phyloP scores from a whole-genome alignment of 495 filamentous ascomycete genomes.

The Parmelia sp. region DNA sequence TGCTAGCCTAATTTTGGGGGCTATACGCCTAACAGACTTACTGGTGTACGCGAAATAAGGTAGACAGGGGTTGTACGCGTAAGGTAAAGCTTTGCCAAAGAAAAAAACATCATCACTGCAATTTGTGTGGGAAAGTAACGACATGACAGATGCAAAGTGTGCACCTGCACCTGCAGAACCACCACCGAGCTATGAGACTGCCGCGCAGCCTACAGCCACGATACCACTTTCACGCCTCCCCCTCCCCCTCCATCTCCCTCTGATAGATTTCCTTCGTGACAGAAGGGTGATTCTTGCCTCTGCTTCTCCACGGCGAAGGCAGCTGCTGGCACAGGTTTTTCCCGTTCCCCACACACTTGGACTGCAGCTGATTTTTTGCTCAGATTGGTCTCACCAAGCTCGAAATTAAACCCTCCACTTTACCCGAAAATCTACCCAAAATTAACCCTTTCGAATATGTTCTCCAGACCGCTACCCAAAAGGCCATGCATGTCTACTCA shows the following conservation, averaged over 20 bases:
- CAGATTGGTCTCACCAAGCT: slow-evolving; percentile 67
- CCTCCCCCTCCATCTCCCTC: slow-evolving; percentile 63
- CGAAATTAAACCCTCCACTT: slow-evolving; percentile 75
- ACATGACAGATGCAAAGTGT: slow-evolving; percentile 24
- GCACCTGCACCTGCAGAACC: slow-evolving; percentile 24
- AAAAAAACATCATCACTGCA: no score
- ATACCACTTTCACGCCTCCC: slow-evolving; percentile 48
- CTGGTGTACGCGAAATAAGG: no score
- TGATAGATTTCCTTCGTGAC: slow-evolving; percentile 60
- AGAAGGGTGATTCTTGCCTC: slow-evolving; percentile 84
- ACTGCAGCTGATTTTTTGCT: neutral
- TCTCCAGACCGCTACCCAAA: slow-evolving; percentile 73
- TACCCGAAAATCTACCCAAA: slow-evolving; percentile 81
- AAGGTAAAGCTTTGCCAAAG: no score
- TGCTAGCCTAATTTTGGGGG: no score
- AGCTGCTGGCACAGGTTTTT: slow-evolving; percentile 61
- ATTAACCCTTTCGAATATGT: slow-evolving; percentile 82
- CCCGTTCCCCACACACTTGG: neutral
- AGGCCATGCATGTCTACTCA: slow-evolving; percentile 72
- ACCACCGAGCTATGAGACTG: slow-evolving; percentile 28
- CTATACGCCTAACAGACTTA: no score
- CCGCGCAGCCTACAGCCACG: slow-evolving; percentile 13
- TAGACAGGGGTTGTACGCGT: no score
- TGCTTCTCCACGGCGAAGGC: slow-evolving; percentile 72
- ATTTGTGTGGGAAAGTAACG: no score